phyloP scores from a whole-genome alignment of 1,284 basidiomycete species.

The Leccinum subfulvum region DNA sequence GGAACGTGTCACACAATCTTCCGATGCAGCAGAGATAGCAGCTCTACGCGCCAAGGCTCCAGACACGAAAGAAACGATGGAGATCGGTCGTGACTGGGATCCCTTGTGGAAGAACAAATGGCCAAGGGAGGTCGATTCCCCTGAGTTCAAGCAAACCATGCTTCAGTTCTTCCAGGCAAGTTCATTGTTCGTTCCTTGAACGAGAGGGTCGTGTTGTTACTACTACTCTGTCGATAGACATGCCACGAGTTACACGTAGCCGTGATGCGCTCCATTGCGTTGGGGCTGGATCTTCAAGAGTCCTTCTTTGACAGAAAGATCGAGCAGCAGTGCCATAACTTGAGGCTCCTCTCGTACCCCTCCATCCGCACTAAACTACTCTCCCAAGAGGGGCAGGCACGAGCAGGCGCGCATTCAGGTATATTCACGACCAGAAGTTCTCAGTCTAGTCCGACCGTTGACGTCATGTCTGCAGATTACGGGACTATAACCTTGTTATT shows the following conservation, averaged over 20 bases:
- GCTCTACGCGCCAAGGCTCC: conserved; percentile 69
- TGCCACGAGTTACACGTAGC: conserved; percentile 73
- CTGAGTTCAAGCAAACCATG: conserved; percentile 71
- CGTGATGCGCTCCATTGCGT: conserved; percentile 79
- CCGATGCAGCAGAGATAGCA: conserved; percentile 72
- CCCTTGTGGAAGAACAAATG: conserved; percentile 74
- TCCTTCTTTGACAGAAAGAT: conserved; percentile 73
- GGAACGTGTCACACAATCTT: conserved; percentile 76
- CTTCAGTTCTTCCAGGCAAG: conserved; percentile 68
- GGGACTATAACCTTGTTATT: conserved; percentile 83
- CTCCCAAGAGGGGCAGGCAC: conserved; percentile 64
- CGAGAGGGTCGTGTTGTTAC: neutral
- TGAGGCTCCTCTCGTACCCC: conserved; percentile 75
- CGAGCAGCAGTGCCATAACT: conserved; percentile 73
- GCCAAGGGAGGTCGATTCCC: conserved; percentile 64
- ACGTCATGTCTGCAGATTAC: conserved; percentile 52
- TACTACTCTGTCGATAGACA: conserved; percentile 38
- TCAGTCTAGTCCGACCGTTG: neutral
- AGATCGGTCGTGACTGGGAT: conserved; percentile 82
- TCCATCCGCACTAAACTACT: conserved; percentile 61
- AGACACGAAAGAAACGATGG: conserved; percentile 82
- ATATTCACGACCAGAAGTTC: conserved; percentile 10
- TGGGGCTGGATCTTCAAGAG: conserved; percentile 73
- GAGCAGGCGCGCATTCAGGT: conserved; percentile 80
- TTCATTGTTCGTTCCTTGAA: conserved; percentile 1